A percentile compares a stretch with the other conserved stretches of the same genome.
These are phyloP conservation scores for Gracilariopsis chorda DNA, from an alignment of 23 red algal species.

Conservation along the genomic window DNA sequence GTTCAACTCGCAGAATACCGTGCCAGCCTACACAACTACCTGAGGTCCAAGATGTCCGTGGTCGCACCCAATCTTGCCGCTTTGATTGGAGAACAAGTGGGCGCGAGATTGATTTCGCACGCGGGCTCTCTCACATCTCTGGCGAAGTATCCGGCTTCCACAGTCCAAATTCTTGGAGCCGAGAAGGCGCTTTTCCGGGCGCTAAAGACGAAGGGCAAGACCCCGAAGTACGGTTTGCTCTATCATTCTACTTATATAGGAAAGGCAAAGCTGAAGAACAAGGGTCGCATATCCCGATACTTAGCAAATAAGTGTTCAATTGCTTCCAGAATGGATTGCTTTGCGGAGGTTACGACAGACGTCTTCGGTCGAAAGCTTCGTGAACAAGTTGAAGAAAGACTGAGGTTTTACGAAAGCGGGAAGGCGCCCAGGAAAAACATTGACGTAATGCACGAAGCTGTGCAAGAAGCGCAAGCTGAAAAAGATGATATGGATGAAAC, in stretches of 20 bases:
- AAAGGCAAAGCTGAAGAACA: constrained; percentile 88
- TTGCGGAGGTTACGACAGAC: constrained; percentile 72
- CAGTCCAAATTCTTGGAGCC: constrained; percentile 97
- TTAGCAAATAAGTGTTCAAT: constrained; percentile 95
- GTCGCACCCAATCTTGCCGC: constrained; percentile 93
- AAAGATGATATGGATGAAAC: neutral
- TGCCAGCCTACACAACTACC: constrained; percentile 76
- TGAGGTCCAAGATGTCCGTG: constrained; percentile 74
- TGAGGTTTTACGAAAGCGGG: constrained; percentile 90
- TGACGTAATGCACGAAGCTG: constrained; percentile 83
- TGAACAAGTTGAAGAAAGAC: constrained; percentile 92
- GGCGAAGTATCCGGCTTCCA: constrained; percentile 98
- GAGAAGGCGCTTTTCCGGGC: constrained; percentile 99
- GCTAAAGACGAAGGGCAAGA: constrained; percentile 92
- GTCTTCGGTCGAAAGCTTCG: constrained; percentile 87
- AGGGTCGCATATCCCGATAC: constrained; percentile 93
- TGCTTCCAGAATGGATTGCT: constrained; percentile 93
- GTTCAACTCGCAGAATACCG: constrained; percentile 88
- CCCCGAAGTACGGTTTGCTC: constrained; percentile 95
- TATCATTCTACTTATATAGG: constrained; percentile 93
- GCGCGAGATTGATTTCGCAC: constrained; percentile 93
- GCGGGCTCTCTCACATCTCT: constrained; percentile 94
- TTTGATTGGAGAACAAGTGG: constrained; percentile 92
- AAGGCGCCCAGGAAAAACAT: constrained; percentile 78
- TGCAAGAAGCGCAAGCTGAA: constrained; percentile 60